Evolutionary conservation across 2,329 filamentous ascomycete species (phyloP), one percentile per base, ranked within the genome.

Genomic region (Alternaria triticina): DNA sequence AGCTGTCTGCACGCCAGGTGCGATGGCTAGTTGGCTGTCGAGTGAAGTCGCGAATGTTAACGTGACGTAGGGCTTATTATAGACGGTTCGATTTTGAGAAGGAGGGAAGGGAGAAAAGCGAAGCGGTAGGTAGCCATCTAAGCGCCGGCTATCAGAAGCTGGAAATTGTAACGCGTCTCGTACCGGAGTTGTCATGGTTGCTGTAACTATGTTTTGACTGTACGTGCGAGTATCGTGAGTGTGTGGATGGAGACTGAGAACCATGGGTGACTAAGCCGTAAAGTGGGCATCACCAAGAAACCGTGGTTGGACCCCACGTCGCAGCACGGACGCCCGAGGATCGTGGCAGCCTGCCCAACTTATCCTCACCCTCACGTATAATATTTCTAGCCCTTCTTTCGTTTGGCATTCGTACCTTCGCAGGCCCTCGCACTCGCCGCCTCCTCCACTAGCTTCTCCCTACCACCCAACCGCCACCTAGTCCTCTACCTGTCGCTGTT

Each of bases 1-100:
- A 0, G 87, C 84, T 3, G 95, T 98, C 69, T 91, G 91, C n/a
- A 89, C 85, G 13, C 94, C 94, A 0, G 93, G 93, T 0, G 90
- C 86, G 27, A 95, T 85, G 2, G 94, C 88, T 54, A 96, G 86
- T 57, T 89, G 88, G 44, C 91, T 90, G 82, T 98, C 95, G 70
- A 99, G 90, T 5, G 94, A 97, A 7, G 90, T 91, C 22, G 96
- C 95, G 80, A 94, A 98, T 12, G 95, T 97, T 44, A 97, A 85
- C 3, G 94, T 97, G 54, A 77, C 64, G 52, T 71, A 67, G 7
- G 72, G 70, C 55, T 73, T 44, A n/a, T n/a, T n/a, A n/a, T n/a
- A n/a, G n/a, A n/a, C n/a, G n/a, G n/a, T n/a, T n/a, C n/a, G n/a
- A n/a, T n/a, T n/a, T n/a, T n/a, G n/a, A n/a, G n/a, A n/a, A n/a